Base-by-base conservation (phyloP, 1,284 basidiomycete genomes). In the Cryptococcus amylolentus region DNA sequence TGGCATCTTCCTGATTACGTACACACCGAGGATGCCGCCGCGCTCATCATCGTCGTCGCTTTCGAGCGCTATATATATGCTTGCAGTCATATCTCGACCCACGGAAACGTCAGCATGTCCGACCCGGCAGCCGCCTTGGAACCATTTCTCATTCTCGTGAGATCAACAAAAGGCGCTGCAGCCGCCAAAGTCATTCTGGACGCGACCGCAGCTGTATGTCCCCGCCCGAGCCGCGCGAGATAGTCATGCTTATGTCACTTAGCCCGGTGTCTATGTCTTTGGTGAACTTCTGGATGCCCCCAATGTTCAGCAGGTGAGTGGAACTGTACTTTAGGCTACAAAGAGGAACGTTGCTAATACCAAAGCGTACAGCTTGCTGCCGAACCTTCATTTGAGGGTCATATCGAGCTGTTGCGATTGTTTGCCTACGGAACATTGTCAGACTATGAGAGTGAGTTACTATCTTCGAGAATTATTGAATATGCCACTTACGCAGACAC, bases 381-480 rank as follows among this genome's bases (percentile, higher is more conserved):
- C 42, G 85, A 78, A 66, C 83, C 87, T 56, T 84, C 86, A 52
- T 81, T 88, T 63, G 76, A 80, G 20, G 82, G 83, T 45, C 84
- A 81, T 62, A 79, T 82, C 56, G 79, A 81, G 8, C 79, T 96
- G 16, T 80, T 98, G 5, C 81, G 90, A 69, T 79, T 97, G 38
- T 98, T 97, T 76, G 85, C 94, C 3, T 95, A 91, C 76, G 89
- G 86, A 66, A 91, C 89, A 0, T 89, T 88, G 69, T 79, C 79
- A 44, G 88, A 93, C 67, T 97, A 95, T 73, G 77, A 85, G 28
- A 67, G 80, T 80, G 47, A 42, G 41, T 9, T 2, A 52, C 10
- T 37, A 20, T 31, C 9, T 47, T n/a, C 28, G 16, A 10, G 4
- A 10, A 37, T 18, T 20, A 20, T 44, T 43, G 8, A 42, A n/a